Evolutionary conservation across 2,329 filamentous ascomycete genomes (phyloP).

Genomic region (Apiospora sp.): DNA sequence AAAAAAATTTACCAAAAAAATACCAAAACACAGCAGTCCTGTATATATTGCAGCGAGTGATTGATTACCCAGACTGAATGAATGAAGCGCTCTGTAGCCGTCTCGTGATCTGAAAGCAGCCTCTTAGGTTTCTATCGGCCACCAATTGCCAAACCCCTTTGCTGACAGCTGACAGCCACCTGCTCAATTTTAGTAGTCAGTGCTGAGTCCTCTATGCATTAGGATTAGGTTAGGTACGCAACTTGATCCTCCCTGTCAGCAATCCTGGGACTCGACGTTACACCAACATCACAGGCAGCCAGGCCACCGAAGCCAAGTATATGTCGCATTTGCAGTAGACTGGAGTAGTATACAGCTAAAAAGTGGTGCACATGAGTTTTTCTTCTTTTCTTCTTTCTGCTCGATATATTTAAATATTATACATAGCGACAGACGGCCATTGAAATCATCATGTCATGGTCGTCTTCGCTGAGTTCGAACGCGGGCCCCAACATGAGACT

Average conservation of each 20-base stretch:
- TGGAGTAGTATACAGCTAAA: background rate
- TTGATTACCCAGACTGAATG: no score
- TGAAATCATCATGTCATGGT: conserved; percentile 2
- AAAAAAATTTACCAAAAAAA: conserved; percentile 7
- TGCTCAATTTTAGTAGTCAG: background rate
- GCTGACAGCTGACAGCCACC: background rate
- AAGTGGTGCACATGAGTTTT: background rate
- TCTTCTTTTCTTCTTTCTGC: background rate
- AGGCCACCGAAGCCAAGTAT: background rate
- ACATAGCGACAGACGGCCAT: background rate
- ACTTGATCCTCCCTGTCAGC: background rate
- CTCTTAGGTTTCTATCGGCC: background rate
- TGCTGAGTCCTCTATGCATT: background rate
- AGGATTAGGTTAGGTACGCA: no score
- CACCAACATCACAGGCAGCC: background rate
- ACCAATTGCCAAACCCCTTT: background rate
- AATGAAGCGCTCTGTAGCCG: background rate
- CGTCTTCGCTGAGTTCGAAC: background rate
- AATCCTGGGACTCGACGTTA: background rate
- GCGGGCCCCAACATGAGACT: background rate
- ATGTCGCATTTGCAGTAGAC: background rate
- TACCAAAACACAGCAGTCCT: background rate
- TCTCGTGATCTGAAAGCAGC: background rate
- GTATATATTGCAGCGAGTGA: background rate
- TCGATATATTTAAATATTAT: background rate